Base-by-base conservation (phyloP, 179 eudicot species). In the Camellia oleifera region DNA sequence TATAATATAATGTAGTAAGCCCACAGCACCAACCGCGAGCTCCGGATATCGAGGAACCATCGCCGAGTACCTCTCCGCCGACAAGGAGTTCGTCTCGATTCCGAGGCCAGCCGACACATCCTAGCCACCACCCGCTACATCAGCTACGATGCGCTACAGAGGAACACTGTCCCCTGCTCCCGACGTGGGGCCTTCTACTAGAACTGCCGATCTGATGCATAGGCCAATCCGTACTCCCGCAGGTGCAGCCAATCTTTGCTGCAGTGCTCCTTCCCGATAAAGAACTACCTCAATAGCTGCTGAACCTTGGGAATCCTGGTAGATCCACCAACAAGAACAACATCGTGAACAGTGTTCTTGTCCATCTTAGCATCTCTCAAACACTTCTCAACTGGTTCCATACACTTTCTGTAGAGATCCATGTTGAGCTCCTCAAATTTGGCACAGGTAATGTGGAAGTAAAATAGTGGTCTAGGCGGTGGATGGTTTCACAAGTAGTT, bases 131-230 rank as follows among this genome's bases (percentile, higher is more conserved):
- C 45, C 14, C 82, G 70, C 52, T 92, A 93, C 85, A 88, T 93
- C 80, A 92, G 96, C 89, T 93, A 93, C 73, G 89, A 82, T 77
- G 94, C 94, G 81, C 93, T 93, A 73, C 85, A 81, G 76, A 90
- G 81, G 90, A 92, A 93, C 84, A 84, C 79, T 46, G 89, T 92
- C 0, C 97, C 97, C 0, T 93, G 98, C 75, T 89, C 97, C 2
- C 75, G 90, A 0, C 94, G 96, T 54, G 97, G 97, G 58, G 91
- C 90, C 0, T 90, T 93, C 4, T 93, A 93, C 87, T 93, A 92
- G 83, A 93, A 93, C 65, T 93, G 97, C 82, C 84, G 84, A 2
- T 84, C 88, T 0, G 93, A 91, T 23, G 94, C 85, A 0, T 89
- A 87, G 80, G 94, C 93, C 8, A 93, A 93, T 62, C 97, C 97